These are phyloP conservation scores for Mycena vulgaris DNA, from an alignment of 768 basidiomycete species.

Conservation along the genomic window DNA sequence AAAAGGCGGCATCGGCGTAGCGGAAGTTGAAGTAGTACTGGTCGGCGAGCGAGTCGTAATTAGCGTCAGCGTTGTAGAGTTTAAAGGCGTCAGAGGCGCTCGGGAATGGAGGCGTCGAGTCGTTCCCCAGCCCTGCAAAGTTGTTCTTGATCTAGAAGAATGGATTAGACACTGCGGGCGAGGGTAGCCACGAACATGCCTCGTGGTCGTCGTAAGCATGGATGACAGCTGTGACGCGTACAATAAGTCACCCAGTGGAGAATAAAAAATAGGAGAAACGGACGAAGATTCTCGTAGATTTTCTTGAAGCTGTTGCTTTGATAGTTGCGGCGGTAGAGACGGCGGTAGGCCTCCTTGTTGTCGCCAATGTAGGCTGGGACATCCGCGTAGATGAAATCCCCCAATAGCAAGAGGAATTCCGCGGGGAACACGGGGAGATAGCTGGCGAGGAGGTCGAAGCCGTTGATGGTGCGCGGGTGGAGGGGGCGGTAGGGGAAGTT, in stretches of 20 bases:
- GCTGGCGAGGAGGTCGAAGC: slow-evolving; percentile 75
- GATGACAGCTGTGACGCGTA: slow-evolving; percentile 65
- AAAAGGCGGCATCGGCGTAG: slow-evolving; percentile 80
- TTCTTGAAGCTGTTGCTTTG: slow-evolving; percentile 75
- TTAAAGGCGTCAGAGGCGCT: slow-evolving; percentile 73
- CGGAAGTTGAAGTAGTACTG: slow-evolving; percentile 73
- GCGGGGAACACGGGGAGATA: slow-evolving; percentile 66
- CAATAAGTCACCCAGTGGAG: not conserved
- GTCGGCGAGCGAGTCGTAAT: slow-evolving; percentile 67
- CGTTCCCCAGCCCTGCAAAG: slow-evolving; percentile 71
- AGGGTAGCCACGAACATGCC: slow-evolving; percentile 46
- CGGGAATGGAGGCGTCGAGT: slow-evolving; percentile 67
- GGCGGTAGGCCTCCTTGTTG: slow-evolving; percentile 69
- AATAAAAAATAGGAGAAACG: slow-evolving; percentile 45
- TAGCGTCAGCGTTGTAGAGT: slow-evolving; percentile 74
- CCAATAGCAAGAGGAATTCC: slow-evolving; percentile 79
- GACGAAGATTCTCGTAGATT: slow-evolving; percentile 80
- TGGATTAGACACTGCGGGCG: not conserved
- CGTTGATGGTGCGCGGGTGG: slow-evolving; percentile 67
- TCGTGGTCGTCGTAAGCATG: slow-evolving; percentile 85
- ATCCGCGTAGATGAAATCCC: slow-evolving; percentile 85
- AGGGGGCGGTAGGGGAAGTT: slow-evolving; percentile 82
- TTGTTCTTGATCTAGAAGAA: slow-evolving; percentile 72
- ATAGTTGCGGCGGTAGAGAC: slow-evolving; percentile 79
- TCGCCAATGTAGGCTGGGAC: slow-evolving; percentile 77